Base-by-base conservation (phyloP, 202 grass and related monocot species). In the Saccharum hybrid region DNA sequence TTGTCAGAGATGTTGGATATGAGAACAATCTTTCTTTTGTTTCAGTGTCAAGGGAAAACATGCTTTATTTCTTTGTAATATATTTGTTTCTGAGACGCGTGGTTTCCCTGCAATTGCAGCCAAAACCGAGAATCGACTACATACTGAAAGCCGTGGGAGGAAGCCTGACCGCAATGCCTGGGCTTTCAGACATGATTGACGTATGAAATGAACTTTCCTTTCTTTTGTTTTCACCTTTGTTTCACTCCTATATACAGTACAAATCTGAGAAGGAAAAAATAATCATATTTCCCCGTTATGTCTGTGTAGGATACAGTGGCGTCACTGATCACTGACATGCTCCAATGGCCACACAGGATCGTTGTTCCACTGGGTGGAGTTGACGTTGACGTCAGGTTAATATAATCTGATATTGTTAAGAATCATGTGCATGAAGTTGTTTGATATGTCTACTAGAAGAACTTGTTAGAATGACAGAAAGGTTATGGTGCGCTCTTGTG, bases 151-250 rank as follows among this genome's bases (percentile, higher is more conserved):
- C 96, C 8, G 93, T 99, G 14, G 96, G 96, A 66, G 96, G 96
- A 83, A 99, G 96, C 81, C 80, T 99, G 74, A 99, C 96, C 40
- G 96, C 93, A 39, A 90, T 99, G 76, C 96, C 96, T 36, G 96
- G 96, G 16, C 88, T 99, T 75, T 96, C 91, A 73, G 96, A 99
- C 79, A 99, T 94, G 96, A 99, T 99, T 65, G 91, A 96, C 84
- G 93, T 99, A 94, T 76, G 68, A 7, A 71, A 28, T 71, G 37
- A 80, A 34, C 64, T 71, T 46, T 18, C 5, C 26, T 65, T 75
- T 37, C 1, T 28, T 49, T 60, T 37, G 21, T 5, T 4, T 42
- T 73, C 37, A 19, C 39, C 11, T 30, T 13, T 60, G 22, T 4
- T 81, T 34, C 26, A 75, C 63, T 84, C n/a, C 12, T 9, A 26